Evolutionary conservation across 345 rosid genomes (phyloP).

Genomic region (Pistacia integerrima): DNA sequence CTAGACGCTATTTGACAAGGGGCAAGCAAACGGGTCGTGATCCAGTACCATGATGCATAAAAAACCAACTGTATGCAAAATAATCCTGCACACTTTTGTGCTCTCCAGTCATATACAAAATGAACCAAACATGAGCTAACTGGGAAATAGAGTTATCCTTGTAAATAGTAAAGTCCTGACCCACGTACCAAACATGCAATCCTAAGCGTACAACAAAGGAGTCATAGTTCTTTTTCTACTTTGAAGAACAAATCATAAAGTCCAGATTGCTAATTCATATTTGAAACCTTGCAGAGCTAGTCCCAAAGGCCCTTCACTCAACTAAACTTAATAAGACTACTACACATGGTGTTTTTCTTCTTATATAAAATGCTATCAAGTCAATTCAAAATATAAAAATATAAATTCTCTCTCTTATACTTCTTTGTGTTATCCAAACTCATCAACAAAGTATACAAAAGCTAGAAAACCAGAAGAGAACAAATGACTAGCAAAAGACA

Average conservation of each 20-base stretch:
- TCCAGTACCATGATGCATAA: not conserved
- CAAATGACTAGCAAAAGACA: not conserved
- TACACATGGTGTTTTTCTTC: not conserved
- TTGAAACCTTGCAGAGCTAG: not conserved
- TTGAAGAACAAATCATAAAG: not conserved
- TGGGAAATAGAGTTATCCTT: too few species aligned
- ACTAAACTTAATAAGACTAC: not conserved
- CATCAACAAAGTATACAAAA: not conserved
- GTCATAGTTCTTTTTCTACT: not conserved
- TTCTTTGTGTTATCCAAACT: too few species aligned
- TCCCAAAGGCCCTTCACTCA: not conserved
- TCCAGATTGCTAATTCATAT: not conserved
- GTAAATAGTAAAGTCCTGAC: too few species aligned
- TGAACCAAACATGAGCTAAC: not conserved
- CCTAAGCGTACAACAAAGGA: not conserved
- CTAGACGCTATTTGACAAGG: not conserved
- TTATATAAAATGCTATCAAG: not conserved
- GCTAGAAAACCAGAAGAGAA: not conserved
- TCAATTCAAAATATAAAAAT: not conserved
- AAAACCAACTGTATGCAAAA: not conserved
- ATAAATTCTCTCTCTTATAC: not conserved
- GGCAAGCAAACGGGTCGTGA: not conserved
- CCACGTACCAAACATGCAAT: too few species aligned
- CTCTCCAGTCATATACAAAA: not conserved
- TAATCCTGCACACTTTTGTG: too few species aligned